Evolutionary conservation across 2,329 filamentous ascomycete species (phyloP).

Genomic region (Fusarium solani-melongenae): DNA sequence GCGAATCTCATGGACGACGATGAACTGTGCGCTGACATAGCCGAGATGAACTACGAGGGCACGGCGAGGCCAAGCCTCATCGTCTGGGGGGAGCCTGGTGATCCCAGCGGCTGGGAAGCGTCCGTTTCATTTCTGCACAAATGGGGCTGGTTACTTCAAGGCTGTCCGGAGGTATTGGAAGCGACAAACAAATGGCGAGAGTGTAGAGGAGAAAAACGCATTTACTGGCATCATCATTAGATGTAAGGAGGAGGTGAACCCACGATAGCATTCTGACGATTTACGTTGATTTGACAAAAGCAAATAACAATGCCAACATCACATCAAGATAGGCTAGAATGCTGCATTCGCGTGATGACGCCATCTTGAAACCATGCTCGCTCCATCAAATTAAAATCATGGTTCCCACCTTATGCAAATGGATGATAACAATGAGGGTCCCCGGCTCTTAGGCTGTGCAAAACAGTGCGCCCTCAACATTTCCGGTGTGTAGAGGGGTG

Average conservation of each 20-base stretch:
- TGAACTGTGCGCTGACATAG: constrained; percentile 10
- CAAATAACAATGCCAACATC: neutral
- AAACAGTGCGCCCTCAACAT: neutral
- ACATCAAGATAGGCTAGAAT: neutral
- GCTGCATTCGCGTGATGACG: neutral
- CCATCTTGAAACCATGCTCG: neutral
- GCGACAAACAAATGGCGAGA: constrained; percentile 22
- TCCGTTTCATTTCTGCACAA: constrained; percentile 16
- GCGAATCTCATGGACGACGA: neutral
- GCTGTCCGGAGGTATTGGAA: constrained; percentile 14
- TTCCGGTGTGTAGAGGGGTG: neutral
- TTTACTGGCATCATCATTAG: neutral
- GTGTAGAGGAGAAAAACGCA: constrained; percentile 8
- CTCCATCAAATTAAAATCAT: neutral
- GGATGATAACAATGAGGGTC: neutral
- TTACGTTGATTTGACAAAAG: neutral
- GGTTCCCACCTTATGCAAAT: neutral
- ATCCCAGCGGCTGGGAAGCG: constrained; percentile 16
- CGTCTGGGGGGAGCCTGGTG: constrained; percentile 19
- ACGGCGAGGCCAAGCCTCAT: constrained; percentile 12
- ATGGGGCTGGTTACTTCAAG: constrained; percentile 23
- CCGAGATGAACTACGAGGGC: constrained; percentile 6
- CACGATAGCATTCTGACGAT: neutral
- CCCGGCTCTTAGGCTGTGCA: neutral
- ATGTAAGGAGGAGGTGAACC: neutral